Base-by-base conservation (phyloP, 2,329 filamentous ascomycete species). In the Nemania sp. region DNA sequence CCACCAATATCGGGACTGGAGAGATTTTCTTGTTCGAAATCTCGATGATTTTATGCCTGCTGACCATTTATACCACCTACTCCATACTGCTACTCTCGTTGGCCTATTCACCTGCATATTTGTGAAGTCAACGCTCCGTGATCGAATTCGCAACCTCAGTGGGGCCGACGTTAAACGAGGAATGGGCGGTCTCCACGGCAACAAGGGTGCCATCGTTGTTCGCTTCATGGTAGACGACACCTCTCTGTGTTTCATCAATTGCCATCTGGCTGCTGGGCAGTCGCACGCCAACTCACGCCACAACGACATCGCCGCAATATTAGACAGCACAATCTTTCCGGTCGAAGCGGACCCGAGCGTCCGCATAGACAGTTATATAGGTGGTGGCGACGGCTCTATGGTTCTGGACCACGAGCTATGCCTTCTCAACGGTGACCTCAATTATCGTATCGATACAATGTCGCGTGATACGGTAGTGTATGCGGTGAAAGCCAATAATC, bases 371-470 rank as follows among this genome's bases (percentile, higher is more conserved):
- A 90, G 87, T 65, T 99, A 89, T 72, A 85, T 92, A 6, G 91
- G 92, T 25, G 95, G 95, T n/a, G 95, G 95, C 46, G 95, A 99
- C 73, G 95, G 95, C 6, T 89, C 87, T 42, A 92, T 97, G 89
- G 91, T 99, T 60, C 82, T 98, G 59, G 95, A 99, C 72, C 95
- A 99, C 72, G 95, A 99, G 76, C 89, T 99, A n/a, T 97, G 94
- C 74, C 87, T 99, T 49, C 78, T 98, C 43, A 98, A 98, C 70
- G 95, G 95, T 29, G 95, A 99, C 74, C 83, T 99, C 51, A 99
- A 99, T 77, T 99, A 99, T 75, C 92, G 95, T 63, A 98, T 99
- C 71, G 95, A 99, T 74, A 92, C 93, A 21, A 97, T 98, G 86
- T 92, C 92, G 17, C 90, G 95, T 51, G 92, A 98, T 70, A 92